Evolutionary conservation across 1,284 basidiomycete genomes (phyloP).

Genomic region (Cutaneotrichosporon arboriforme): DNA sequence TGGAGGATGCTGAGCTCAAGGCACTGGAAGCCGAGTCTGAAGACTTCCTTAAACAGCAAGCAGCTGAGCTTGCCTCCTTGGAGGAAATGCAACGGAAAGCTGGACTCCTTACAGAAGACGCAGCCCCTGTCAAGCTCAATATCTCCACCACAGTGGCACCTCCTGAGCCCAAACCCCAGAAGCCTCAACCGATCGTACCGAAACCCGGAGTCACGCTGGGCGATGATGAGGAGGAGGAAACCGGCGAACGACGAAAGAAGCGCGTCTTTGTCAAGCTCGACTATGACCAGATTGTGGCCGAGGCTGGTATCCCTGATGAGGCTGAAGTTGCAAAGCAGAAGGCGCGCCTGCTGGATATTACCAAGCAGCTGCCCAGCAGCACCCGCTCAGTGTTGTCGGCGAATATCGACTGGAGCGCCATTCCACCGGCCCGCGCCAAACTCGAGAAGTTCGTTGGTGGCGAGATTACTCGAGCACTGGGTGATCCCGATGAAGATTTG

Average conservation of each 20-base stretch:
- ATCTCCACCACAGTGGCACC: constrained; percentile 49
- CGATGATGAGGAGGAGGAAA: constrained; percentile 76
- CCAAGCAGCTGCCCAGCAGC: constrained; percentile 61
- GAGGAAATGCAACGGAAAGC: constrained; percentile 80
- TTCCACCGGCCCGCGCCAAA: constrained; percentile 74
- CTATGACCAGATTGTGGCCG: constrained; percentile 49
- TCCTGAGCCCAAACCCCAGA: constrained; percentile 28
- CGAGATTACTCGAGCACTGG: constrained; percentile 74
- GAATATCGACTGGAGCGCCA: constrained; percentile 77
- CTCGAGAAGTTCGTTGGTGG: constrained; percentile 70
- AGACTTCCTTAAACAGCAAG: constrained; percentile 77
- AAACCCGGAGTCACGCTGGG: constrained; percentile 54
- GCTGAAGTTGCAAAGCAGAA: constrained; percentile 58
- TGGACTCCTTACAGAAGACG: constrained; percentile 81
- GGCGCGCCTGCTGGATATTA: constrained; percentile 70
- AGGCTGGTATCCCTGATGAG: constrained; percentile 11
- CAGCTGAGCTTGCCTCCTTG: constrained; percentile 82
- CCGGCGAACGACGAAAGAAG: constrained; percentile 64
- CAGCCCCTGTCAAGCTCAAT: constrained; percentile 74
- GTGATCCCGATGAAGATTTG: constrained; percentile 67
- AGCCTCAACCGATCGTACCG: constrained; percentile 42
- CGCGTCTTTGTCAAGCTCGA: constrained; percentile 77
- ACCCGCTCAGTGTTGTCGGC: constrained; percentile 68
- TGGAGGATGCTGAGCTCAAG: constrained; percentile 75
- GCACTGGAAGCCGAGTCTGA: constrained; percentile 79